These are phyloP conservation scores for Phytopythium helicoides DNA, from an alignment of 352 stramenopile genomes.

Conservation along the genomic window DNA sequence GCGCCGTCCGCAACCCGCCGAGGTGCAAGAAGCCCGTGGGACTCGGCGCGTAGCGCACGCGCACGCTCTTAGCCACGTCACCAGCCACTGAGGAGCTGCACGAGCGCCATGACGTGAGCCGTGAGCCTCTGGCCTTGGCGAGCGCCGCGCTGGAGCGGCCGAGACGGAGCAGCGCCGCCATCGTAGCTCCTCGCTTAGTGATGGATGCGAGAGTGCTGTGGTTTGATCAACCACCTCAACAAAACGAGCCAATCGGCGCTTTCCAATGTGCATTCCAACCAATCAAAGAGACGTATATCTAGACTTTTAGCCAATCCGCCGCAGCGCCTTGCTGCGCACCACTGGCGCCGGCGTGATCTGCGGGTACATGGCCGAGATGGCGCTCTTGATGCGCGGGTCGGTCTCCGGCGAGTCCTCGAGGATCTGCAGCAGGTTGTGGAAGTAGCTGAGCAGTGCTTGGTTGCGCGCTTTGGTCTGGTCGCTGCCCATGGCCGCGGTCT, in stretches of 20 bases:
- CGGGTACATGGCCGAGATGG: slow-evolving; percentile 29
- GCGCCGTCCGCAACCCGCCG: slow-evolving; percentile 86
- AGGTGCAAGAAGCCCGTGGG: slow-evolving; percentile 91
- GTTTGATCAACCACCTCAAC: background rate
- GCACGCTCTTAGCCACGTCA: slow-evolving; percentile 22
- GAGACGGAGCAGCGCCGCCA: slow-evolving; percentile 5
- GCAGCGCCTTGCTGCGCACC: slow-evolving; percentile 6
- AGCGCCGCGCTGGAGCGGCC: background rate
- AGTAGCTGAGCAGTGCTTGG: slow-evolving; percentile 29
- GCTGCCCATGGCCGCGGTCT: slow-evolving; percentile 17
- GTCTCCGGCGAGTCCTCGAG: slow-evolving; percentile 23
- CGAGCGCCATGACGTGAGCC: background rate
- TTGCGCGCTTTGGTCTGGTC: slow-evolving; percentile 19
- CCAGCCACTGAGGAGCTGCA: background rate
- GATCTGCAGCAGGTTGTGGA: slow-evolving; percentile 24
- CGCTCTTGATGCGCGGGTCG: slow-evolving; percentile 37
- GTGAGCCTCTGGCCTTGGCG: background rate
- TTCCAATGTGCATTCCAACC: background rate
- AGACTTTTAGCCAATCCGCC: slow-evolving; percentile 5
- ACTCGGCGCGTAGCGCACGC: slow-evolving; percentile 88
- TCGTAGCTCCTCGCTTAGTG: background rate
- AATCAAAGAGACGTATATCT: background rate
- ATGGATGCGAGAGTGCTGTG: slow-evolving; percentile 3
- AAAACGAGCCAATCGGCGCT: background rate
- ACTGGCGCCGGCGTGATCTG: slow-evolving; percentile 17